phyloP scores from a whole-genome alignment of 805 yeast species.

The Starmerella apicola region DNA sequence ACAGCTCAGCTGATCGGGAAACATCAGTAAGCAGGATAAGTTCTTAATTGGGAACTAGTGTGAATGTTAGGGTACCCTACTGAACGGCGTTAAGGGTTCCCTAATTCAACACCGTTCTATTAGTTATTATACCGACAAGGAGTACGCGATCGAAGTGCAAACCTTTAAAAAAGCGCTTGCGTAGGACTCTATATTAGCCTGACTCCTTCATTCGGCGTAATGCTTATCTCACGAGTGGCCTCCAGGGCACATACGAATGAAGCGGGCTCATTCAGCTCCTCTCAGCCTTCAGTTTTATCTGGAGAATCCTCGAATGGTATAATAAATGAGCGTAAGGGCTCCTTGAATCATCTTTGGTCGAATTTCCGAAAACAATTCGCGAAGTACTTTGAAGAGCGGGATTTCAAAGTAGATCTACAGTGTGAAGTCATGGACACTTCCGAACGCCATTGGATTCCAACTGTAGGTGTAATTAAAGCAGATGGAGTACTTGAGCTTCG shows the following conservation, averaged over 20 bases:
- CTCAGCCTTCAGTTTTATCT: background rate
- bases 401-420: conserved; percentile 2
- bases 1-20: no score
- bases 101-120: no score
- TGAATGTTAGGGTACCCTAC: no score
- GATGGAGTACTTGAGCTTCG: conserved; percentile 10
- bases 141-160: no score
- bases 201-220: no score
- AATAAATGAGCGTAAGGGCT: conserved; percentile 7
- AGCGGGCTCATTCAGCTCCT: no score
- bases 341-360: conserved; percentile 14
- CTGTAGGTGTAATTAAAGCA: conserved; percentile 1
- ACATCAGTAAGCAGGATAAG: no score
- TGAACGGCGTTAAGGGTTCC: no score
- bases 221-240: conserved; percentile 15
- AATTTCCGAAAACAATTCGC: conserved; percentile 4
- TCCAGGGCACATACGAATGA: conserved; percentile 2
- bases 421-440: conserved; percentile 12
- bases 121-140: no score
- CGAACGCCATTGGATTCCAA: conserved; percentile 15
- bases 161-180: no score
- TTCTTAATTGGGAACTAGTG: no score
- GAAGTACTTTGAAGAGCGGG: background rate
- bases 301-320: background rate
- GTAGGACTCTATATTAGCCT: no score